phyloP scores from a whole-genome alignment of 768 basidiomycete genomes.

The Lactarius sp. region DNA sequence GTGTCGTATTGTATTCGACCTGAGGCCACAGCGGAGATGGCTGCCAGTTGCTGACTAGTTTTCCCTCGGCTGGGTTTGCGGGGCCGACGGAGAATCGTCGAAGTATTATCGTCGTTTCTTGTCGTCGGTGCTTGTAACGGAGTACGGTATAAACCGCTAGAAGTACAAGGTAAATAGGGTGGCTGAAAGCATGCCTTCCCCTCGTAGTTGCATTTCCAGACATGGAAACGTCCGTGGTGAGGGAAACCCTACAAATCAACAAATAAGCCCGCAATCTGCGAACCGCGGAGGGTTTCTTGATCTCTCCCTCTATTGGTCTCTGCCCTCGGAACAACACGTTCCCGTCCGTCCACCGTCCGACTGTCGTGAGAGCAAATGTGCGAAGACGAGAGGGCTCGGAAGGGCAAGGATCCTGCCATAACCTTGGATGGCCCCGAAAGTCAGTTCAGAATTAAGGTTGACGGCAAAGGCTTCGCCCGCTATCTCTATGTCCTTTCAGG shows the following conservation, averaged over 20 bases:
- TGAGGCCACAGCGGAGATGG: conserved; percentile 4
- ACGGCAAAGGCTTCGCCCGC: background rate
- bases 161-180: background rate
- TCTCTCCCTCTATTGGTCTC: background rate
- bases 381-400: background rate
- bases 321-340: background rate
- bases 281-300: conserved; percentile 1
- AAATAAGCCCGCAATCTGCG: background rate
- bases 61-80: conserved; percentile 1
- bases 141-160: conserved; percentile 4
- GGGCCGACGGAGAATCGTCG: conserved; percentile 22
- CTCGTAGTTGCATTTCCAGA: background rate
- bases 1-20: background rate
- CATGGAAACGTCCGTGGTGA: background rate
- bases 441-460: background rate
- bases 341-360: conserved; percentile 3
- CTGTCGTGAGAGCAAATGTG: background rate
- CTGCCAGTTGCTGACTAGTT: conserved; percentile 6
- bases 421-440: background rate
- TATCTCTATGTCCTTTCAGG: background rate
- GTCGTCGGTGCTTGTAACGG: background rate
- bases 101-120: conserved; percentile 16
- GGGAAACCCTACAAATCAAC: background rate
- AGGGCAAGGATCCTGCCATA: background rate
- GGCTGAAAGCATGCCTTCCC: background rate